These are phyloP conservation scores for Hemerocallis citrina DNA, from an alignment of 106 monocot genomes.

Conservation along the genomic window DNA sequence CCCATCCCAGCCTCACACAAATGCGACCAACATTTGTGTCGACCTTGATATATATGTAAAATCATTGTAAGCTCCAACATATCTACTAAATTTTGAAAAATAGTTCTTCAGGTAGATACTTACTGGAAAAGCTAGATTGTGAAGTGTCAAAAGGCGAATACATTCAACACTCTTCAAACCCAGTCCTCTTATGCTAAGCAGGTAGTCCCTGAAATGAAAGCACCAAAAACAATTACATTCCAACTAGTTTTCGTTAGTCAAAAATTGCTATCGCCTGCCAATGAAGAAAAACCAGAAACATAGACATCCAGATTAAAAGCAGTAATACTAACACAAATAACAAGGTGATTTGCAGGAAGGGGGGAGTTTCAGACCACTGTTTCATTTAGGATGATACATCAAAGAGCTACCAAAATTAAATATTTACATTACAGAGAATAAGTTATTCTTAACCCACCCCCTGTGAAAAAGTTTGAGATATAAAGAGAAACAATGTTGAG, in stretches of 20 bases:
- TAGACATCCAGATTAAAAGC: neutral
- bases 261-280: neutral
- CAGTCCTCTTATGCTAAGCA: conserved; percentile 69
- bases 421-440: too few species aligned
- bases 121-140: conserved; percentile 92
- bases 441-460: too few species aligned
- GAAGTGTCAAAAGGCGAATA: conserved; percentile 85
- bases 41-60: conserved; percentile 16
- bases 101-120: conserved; percentile 13
- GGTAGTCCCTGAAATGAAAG: conserved; percentile 66
- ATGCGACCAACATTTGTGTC: conserved; percentile 97
- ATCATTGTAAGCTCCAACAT: neutral
- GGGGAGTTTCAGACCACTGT: too few species aligned
- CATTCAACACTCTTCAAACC: conserved; percentile 95
- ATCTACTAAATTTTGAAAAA: neutral
- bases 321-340: neutral
- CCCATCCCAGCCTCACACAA: conserved; percentile 98
- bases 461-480: too few species aligned
- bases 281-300: neutral
- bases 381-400: too few species aligned
- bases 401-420: too few species aligned
- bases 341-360: neutral
- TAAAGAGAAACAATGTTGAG: too few species aligned
- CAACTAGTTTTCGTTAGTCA: too few species aligned
- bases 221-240: neutral